Base-by-base conservation (phyloP, 2,329 filamentous ascomycete genomes). In the Aspergillus calidoustus region DNA sequence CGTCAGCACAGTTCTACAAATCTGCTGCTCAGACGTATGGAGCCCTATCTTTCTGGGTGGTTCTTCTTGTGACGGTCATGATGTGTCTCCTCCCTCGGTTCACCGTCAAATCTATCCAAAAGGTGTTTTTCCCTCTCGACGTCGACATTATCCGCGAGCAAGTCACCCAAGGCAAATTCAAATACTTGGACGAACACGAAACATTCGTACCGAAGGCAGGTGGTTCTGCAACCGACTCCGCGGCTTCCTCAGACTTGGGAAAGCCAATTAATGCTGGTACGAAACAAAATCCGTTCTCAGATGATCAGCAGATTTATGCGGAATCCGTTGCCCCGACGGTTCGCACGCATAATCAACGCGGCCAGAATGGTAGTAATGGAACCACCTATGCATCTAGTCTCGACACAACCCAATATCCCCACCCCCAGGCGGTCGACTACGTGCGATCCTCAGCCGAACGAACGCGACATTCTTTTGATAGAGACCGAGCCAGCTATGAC, bases 71-170 rank as follows among this genome's bases (percentile, higher is more conserved):
- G 59, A 92, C 91, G 2, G 87, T 93, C 1, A 84, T 92, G 66
- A 86, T 96, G 59, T 94, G 91, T 76, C 81, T 99, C 54, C 87
- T 96, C 62, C 95, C 95, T 11, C 89, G 95, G 28, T 97, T 98
- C 76, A 86, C 87, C 52, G 84, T 91, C 80, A 99, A 99, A 80
- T 83, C 89, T 34, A 79, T 95, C 54, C 95, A 98, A 77, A 99
- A 99, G 80, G 91, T 97, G 58, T 98, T 93, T 80, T 91, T 90
- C 77, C 95, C 95, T 4, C 89, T 90, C 68, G 95, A 99, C 71
- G 89, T 97, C 61, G 95, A 99, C 75, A 96, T 99, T 66, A 89
- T 99, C 71, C 92, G 95, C 52, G 95, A 99, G 77, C 93, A 98
- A 80, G 88, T 96, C 64, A 87, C 87, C 30, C 84, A 89, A 79